Evolutionary conservation across 768 basidiomycete species (phyloP), one percentile per base, ranked within the genome.

Genomic region (Boletus edulis): DNA sequence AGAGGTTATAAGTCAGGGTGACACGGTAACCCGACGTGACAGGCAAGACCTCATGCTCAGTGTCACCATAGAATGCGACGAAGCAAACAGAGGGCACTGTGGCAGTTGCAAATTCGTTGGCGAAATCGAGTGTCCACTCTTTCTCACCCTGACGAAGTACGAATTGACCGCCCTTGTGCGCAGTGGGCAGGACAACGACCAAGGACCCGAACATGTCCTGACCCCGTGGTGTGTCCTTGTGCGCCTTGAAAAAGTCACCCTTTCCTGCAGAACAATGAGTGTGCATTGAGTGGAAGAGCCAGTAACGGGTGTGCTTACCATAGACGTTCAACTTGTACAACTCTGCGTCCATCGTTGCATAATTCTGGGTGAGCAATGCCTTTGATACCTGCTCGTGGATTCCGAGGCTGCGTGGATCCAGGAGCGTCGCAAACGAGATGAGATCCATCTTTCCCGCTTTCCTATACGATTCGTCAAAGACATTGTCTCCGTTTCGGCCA

Each of bases 131-230:
- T 0, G 42, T 46, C 58, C 55, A 56, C 27, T 56, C 49, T 3
- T 40, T 40, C 10, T 24, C 10, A 13, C 31, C 44, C 0, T 57
- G 24, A 12, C 48, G 48, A 20, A 57, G 59, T 7, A 51, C 56
- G 22, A 58, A 37, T 37, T 60, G 52, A 2, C 59, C 55, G 3
- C 55, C 51, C 39, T 52, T 38, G 17, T 60, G 58, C 9, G 29
- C 29, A 29, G 29, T 29, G 8, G 9, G 29, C 9, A 29, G 0
- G 58, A 39, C 71, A 32, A 82, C 58, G 4, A 82, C 75, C 5
- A 84, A 72, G 2, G 81, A 81, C 0, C 77, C 81, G 40, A 83
- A 75, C 75, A 81, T 80, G n/a, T 60, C 60, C 7, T 68, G 13
- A 4, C 39, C 15, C 10, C 66, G 7, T 66, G 78, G 78, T 0